Evolutionary conservation across 2,329 filamentous ascomycete species (phyloP).

Genomic region (Rutstroemia sp.): DNA sequence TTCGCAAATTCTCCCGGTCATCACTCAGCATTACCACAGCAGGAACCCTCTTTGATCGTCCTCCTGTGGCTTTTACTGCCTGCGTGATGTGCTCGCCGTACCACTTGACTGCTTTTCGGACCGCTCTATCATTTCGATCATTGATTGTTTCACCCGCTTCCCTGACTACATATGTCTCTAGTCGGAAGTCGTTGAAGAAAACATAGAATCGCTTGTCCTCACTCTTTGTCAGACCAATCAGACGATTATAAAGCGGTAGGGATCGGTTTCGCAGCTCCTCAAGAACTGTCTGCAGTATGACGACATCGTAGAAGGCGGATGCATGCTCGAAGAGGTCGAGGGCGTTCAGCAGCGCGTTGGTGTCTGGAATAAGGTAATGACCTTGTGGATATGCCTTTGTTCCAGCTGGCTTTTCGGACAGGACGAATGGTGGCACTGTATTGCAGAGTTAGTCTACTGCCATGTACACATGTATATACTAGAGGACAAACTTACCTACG

Average conservation of each 20-base stretch:
- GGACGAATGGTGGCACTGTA: conserved; percentile 70
- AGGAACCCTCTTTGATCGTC: conserved; percentile 51
- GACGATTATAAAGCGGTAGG: conserved; percentile 86
- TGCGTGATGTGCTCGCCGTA: conserved; percentile 74
- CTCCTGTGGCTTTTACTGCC: conserved; percentile 46
- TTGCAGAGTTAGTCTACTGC: background rate
- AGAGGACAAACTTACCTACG: conserved; percentile 47
- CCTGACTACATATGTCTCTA: conserved; percentile 80
- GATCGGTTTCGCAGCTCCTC: conserved; percentile 94
- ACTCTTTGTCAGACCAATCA: conserved; percentile 85
- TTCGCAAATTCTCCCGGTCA: conserved; percentile 78
- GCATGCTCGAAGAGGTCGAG: conserved; percentile 97
- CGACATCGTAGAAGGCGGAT: conserved; percentile 90
- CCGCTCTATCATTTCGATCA: conserved; percentile 89
- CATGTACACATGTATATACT: background rate
- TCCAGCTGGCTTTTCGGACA: conserved; percentile 81
- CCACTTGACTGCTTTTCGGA: conserved; percentile 81
- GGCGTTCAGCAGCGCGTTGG: conserved; percentile 87
- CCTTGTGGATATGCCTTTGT: conserved; percentile 77
- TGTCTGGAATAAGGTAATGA: conserved; percentile 93
- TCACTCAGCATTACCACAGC: conserved; percentile 90
- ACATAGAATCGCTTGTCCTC: conserved; percentile 97
- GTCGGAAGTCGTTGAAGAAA: conserved; percentile 96
- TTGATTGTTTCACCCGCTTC: conserved; percentile 81
- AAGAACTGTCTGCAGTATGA: conserved; percentile 90